Evolutionary conservation across 2,329 filamentous ascomycete species (phyloP), one percentile per base, ranked within the genome.

Genomic region (Diplodia sapinea): DNA sequence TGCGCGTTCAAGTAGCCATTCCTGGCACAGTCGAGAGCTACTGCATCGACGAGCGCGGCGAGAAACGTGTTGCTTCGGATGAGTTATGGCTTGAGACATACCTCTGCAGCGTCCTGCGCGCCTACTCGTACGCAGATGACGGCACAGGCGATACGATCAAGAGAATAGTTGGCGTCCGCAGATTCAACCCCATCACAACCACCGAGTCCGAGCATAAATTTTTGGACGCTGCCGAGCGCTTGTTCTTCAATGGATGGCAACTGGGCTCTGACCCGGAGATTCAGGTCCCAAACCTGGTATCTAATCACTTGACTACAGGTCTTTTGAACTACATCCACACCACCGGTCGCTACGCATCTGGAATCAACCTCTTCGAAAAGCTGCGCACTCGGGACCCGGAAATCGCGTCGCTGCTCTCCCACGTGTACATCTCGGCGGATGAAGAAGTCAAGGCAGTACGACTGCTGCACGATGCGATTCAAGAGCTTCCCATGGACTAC

Each of bases 201-300:
- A 98, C 95, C n/a, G 95, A 99, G 79, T 93, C 93, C 69, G 95
- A 99, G 80, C 95, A 99, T 77, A 92, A 92, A 71, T 99, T 99
- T 77, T 84, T 99, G 51, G 91, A 96, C 74, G 93, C 95, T 23
- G 95, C 95, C 12, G 95, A 99, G 80, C 91, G 91, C 74, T 85
- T 99, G 38, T 99, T 99, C 81, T 98, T 98, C 82, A 88, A 91
- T 80, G 94, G 94, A 70, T 96, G 94, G 89, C 94, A 98, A 80
- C 84, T 99, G 29, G 96, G 95, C 66, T 98, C 95, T 20, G 95
- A 99, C 77, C 94, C 94, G 0, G 92, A 97, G 75, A 96, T 98
- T 5, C 95, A 99, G 80, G 94, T 99, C 3, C 95, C 95, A 2
- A 99, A 97, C 74, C 90, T 95, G 68, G 95, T 98, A 67, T 96